These are phyloP conservation scores for Nicotiana tabacum DNA, from an alignment of 257 asterid species.

Conservation along the genomic window DNA sequence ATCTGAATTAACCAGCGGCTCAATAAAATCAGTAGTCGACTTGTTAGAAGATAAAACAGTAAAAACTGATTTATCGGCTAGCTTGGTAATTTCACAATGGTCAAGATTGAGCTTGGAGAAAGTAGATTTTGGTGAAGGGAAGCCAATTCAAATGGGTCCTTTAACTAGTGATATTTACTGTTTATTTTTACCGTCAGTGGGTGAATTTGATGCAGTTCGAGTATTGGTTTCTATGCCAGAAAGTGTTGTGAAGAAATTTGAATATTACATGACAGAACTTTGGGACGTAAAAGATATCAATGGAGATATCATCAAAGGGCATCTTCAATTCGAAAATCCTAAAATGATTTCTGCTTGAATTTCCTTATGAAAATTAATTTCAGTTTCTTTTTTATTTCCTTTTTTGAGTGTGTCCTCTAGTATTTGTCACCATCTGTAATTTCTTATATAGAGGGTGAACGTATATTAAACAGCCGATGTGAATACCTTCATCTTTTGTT, in stretches of 20 bases:
- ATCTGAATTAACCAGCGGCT: slow-evolving; percentile 25
- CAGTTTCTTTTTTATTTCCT: not conserved
- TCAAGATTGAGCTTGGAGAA: slow-evolving; percentile 72
- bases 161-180: slow-evolving; percentile 66
- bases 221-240: slow-evolving; percentile 76
- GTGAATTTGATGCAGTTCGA: slow-evolving; percentile 37
- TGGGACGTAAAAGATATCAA: slow-evolving; percentile 14
- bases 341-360: slow-evolving; percentile 39
- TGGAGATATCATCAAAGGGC: slow-evolving; percentile 27
- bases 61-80: slow-evolving; percentile 39
- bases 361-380: not conserved
- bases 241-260: slow-evolving; percentile 38
- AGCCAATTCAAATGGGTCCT: slow-evolving; percentile 68
- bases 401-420: not conserved
- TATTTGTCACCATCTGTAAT: not conserved
- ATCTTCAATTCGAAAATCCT: slow-evolving; percentile 28
- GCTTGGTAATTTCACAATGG: slow-evolving; percentile 83
- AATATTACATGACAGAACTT: slow-evolving; percentile 53
- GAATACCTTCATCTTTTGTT: not conserved
- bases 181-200: slow-evolving; percentile 53
- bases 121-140: slow-evolving; percentile 75
- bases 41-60: slow-evolving; percentile 39
- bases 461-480: not conserved
- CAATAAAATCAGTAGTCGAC: slow-evolving; percentile 49
- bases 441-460: not conserved